Evolutionary conservation across 2,329 filamentous ascomycete genomes (phyloP), one percentile per base, ranked within the genome.

Genomic region (Trichoderma pleuroti): DNA sequence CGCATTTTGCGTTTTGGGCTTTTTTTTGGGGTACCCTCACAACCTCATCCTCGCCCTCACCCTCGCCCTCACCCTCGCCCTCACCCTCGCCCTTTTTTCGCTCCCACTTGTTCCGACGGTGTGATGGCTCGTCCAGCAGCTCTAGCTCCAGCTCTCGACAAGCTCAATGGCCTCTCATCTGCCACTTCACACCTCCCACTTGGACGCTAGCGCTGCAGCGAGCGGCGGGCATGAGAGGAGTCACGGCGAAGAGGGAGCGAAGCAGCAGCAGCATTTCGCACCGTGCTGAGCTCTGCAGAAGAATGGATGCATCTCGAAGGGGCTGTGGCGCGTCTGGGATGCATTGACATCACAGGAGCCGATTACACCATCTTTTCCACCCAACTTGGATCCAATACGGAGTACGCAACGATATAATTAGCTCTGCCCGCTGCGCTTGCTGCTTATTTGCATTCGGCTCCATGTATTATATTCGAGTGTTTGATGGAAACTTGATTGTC

Each of bases 281-380:
- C 64, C 24, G 64, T 67, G 56, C 30, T 34, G 21, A 59, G 64
- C 52, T 59, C 24, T 67, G 64, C 52, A 67, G 34, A 10, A 42
- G 52, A 39, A 39, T 39, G 16, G 36, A 56, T 21, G 52, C 52
- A 42, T 59, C 64, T 57, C 52, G 52, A 67, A 57, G 24, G 34
- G 26, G 64, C 52, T 16, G 61, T 64, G 52, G 64, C 36, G 63
- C 63, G 18, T 42, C 34, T 36, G 63, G 49, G 34, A 30, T 59
- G 52, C 64, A 67, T n/a, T n/a, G n/a, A n/a, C 30, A 46, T 59
- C 64, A 67, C 64, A 67, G 36, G 32, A 67, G 28, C 63, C 34
- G 64, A 67, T 21, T 39, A 46, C 26, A 26, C 39, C 32, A 42
- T 57, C 64, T 46, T 59, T 46, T 57, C 36, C 16, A 42, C 26